Conservation (phyloP, 768 basidiomycete species). For the Collybia sp. region DNA sequence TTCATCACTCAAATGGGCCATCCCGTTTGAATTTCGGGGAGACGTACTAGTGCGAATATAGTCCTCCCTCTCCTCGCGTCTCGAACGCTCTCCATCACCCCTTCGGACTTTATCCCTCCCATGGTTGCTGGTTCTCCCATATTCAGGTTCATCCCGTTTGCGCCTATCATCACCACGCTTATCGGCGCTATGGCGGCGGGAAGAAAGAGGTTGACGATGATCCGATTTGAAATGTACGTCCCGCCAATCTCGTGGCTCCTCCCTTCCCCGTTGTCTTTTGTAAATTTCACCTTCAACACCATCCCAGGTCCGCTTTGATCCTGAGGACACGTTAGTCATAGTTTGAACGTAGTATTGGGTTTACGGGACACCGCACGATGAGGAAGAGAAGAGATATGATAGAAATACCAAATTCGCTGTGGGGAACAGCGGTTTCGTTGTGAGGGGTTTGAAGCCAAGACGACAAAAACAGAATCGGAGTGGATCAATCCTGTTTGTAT, state of each 20-base stretch:
- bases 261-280: conserved; percentile 54
- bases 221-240: conserved; percentile 56
- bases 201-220: conserved; percentile 18
- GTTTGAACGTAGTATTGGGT: conserved; percentile 39
- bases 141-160: conserved; percentile 28
- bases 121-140: conserved; percentile 24
- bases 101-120: conserved; percentile 20
- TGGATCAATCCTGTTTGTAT: not conserved
- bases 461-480: not conserved
- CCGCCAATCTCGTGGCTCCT: conserved; percentile 62
- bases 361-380: conserved; percentile 84
- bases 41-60: conserved; percentile 3
- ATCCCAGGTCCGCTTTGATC: conserved; percentile 78
- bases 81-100: conserved; percentile 16
- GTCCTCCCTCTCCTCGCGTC: conserved; percentile 15
- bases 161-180: conserved; percentile 24
- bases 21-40: not conserved
- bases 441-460: not conserved
- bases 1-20: conserved; percentile 37
- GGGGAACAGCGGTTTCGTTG: conserved; percentile 4
- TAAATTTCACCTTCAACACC: conserved; percentile 39
- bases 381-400: conserved; percentile 23
- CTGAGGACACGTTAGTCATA: conserved; percentile 84
- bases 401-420: conserved; percentile 10
- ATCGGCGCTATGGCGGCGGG: conserved; percentile 32